Conservation (phyloP, 176 grass and related monocot species). For the Urochloa ruziziensis region DNA sequence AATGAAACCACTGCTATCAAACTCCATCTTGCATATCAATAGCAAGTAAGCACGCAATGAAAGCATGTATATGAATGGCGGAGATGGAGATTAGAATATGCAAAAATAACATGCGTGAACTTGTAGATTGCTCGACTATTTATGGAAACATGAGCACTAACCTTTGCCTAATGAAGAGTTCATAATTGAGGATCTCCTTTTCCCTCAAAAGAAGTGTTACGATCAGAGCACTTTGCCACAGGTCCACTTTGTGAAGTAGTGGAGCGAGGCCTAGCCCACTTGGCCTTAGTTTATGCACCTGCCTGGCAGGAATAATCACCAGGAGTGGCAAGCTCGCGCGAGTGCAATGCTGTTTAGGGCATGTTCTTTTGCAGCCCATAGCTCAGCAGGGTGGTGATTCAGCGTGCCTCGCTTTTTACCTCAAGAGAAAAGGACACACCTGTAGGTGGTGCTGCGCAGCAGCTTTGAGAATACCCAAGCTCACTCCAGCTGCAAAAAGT, state of each 20-base stretch:
- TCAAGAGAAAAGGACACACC: slow-evolving; percentile 45
- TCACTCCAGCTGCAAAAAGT: slow-evolving; percentile 36
- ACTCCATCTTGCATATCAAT: background rate
- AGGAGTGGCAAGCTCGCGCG: slow-evolving; percentile 42
- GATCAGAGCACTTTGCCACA: slow-evolving; percentile 20
- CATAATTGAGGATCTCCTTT: slow-evolving; percentile 46
- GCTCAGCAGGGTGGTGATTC: slow-evolving; percentile 25
- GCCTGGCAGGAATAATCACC: slow-evolving; percentile 46
- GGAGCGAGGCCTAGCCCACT: slow-evolving; percentile 37
- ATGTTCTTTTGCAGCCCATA: slow-evolving; percentile 48
- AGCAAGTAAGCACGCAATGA: slow-evolving; percentile 9
- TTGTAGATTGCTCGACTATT: slow-evolving; percentile 30
- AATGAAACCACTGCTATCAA: background rate
- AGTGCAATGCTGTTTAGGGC: slow-evolving; percentile 36
- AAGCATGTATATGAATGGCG: background rate
- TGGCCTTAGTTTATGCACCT: slow-evolving; percentile 31
- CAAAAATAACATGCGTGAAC: slow-evolving; percentile 32
- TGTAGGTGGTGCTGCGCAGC: slow-evolving; percentile 22
- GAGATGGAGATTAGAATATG: background rate
- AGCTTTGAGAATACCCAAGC: slow-evolving; percentile 41
- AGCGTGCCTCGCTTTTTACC: slow-evolving; percentile 46
- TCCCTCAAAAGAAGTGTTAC: slow-evolving; percentile 34
- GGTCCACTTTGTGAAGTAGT: slow-evolving; percentile 46
- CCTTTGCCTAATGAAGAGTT: slow-evolving; percentile 44
- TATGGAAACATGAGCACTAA: slow-evolving; percentile 35